Conservation (phyloP, 2,329 filamentous ascomycete species). For the Claviceps fusiformis region DNA sequence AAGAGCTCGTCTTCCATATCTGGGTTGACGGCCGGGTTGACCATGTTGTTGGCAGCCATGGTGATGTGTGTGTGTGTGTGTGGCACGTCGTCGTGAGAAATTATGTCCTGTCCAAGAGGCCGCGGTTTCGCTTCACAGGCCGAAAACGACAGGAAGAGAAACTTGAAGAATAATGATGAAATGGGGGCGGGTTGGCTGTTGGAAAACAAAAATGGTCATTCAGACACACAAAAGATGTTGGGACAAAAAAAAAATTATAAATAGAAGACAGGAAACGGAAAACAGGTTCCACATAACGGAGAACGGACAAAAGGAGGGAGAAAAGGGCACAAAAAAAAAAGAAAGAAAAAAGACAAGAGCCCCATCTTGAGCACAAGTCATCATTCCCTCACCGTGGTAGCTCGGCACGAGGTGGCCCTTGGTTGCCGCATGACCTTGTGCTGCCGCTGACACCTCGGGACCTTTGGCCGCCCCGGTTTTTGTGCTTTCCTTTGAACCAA, state of each 20-base stretch:
- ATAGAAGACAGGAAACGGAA: background rate
- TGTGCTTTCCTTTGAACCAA: no score
- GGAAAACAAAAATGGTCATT: no score
- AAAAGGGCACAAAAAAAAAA: background rate
- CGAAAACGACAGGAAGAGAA: no score
- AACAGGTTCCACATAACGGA: background rate
- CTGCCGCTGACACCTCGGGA: background rate
- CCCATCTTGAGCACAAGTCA: background rate
- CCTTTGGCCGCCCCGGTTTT: background rate
- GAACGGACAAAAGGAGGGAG: background rate
- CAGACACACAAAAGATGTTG: background rate
- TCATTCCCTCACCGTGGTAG: background rate
- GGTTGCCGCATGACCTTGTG: background rate
- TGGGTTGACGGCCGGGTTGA: conserved; percentile 41
- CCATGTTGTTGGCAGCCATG: conserved; percentile 52
- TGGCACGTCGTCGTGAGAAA: no score
- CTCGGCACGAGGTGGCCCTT: background rate
- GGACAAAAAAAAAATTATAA: background rate
- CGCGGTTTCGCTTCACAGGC: no score
- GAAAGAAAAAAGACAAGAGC: background rate
- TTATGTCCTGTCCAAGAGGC: no score
- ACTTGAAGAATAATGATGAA: no score
- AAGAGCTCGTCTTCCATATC: conserved; percentile 52
- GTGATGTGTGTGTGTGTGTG: conserved; percentile 5
- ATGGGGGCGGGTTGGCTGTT: no score